A percentile compares a stretch with the other conserved stretches of the same genome.
These are phyloP conservation scores for Bullera alba DNA, from an alignment of 768 basidiomycete genomes.

Conservation along the genomic window DNA sequence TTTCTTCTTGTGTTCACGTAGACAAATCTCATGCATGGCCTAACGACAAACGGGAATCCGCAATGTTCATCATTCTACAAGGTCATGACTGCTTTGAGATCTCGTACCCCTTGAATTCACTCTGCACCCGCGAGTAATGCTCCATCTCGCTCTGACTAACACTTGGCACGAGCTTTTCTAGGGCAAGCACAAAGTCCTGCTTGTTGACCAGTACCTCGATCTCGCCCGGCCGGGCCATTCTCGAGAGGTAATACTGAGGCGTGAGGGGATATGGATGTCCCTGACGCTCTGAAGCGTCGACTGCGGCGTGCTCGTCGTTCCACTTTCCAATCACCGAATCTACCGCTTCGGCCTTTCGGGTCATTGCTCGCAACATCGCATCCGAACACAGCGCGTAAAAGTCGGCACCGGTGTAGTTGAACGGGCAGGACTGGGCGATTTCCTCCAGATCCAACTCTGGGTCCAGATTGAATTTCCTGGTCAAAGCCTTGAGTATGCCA, in stretches of 20 bases:
- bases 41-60: too few relatives aligned
- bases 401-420: constrained; percentile 95
- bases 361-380: constrained; percentile 91
- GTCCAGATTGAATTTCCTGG: constrained; percentile 81
- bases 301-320: constrained; percentile 1
- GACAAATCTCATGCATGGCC: too few relatives aligned
- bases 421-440: constrained; percentile 70
- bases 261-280: constrained; percentile 60
- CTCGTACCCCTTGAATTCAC: constrained; percentile 51
- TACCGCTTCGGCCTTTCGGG: constrained; percentile 70
- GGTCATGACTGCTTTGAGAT: constrained; percentile 14
- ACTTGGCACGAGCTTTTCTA: constrained; percentile 51
- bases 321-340: constrained; percentile 64
- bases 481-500: constrained; percentile 80
- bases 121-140: constrained; percentile 69
- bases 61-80: too few relatives aligned
- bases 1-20: too few relatives aligned
- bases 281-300: neutral
- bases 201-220: constrained; percentile 66
- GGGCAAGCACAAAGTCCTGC: constrained; percentile 69
- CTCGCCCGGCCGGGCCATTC: constrained; percentile 65
- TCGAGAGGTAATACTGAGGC: constrained; percentile 81
- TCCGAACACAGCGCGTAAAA: constrained; percentile 97
- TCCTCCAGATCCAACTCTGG: constrained; percentile 57
- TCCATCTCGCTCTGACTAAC: constrained; percentile 76